These are phyloP conservation scores for Boletus mariae DNA, from an alignment of 1,284 basidiomycete genomes.

Conservation along the genomic window DNA sequence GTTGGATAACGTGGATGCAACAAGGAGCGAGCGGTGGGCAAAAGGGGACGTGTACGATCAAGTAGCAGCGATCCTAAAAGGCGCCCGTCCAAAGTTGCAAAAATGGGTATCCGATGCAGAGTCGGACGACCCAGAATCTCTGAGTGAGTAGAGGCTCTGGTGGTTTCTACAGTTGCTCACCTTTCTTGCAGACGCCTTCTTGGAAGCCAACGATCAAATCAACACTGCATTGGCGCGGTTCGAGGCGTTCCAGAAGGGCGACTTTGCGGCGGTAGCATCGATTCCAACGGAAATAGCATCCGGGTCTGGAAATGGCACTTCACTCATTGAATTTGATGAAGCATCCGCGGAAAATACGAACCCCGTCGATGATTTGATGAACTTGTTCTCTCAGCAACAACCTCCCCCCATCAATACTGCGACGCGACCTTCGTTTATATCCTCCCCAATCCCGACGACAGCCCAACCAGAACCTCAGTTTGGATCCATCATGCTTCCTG, in stretches of 20 bases:
- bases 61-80: constrained; percentile 81
- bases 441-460: constrained; percentile 16
- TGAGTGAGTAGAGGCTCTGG: constrained; percentile 53
- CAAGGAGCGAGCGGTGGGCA: constrained; percentile 71
- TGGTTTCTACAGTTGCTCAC: constrained; percentile 5
- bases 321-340: constrained; percentile 76
- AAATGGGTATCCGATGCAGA: constrained; percentile 98
- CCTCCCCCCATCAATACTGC: constrained; percentile 23
- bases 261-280: constrained; percentile 62
- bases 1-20: constrained; percentile 85
- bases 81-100: constrained; percentile 91
- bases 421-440: constrained; percentile 19
- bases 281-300: constrained; percentile 58
- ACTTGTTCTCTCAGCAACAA: constrained; percentile 45
- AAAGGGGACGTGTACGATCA: constrained; percentile 95
- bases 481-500: constrained; percentile 51
- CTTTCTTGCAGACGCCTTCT: constrained; percentile 68
- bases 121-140: constrained; percentile 75
- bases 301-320: constrained; percentile 35
- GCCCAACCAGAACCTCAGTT: constrained; percentile 31
- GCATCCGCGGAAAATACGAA: constrained; percentile 18
- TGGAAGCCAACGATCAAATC: constrained; percentile 97
- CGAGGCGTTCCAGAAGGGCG: constrained; percentile 88
- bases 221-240: constrained; percentile 90
- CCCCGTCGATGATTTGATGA: constrained; percentile 54